Evolutionary conservation across 2,329 filamentous ascomycete species (phyloP).

Genomic region (Myriosclerotinia duriaeana): DNA sequence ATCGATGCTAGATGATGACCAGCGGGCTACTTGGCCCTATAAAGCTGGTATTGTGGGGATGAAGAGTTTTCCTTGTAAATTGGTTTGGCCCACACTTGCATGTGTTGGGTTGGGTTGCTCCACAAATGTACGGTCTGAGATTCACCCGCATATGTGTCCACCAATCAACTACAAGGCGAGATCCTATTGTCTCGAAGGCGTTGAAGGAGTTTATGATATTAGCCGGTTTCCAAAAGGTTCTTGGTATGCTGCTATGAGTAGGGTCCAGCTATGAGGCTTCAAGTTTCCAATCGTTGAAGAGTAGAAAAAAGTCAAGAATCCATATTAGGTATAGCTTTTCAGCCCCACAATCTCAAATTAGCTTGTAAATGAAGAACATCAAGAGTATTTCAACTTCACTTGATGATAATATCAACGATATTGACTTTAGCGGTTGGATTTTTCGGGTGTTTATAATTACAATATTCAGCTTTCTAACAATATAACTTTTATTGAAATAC

Average conservation of each 20-base stretch:
- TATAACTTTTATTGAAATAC: no score
- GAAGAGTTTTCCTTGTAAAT: neutral
- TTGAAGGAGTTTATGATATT: neutral
- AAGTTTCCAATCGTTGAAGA: neutral
- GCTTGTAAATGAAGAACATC: slow-evolving; percentile 6
- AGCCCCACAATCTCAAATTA: neutral
- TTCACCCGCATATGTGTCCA: neutral
- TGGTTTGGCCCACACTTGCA: neutral
- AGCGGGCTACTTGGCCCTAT: fast-evolving
- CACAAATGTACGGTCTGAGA: neutral
- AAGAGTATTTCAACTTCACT: neutral
- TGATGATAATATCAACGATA: neutral
- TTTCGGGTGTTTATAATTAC: fast-evolving
- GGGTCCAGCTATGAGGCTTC: neutral
- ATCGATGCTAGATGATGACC: neutral
- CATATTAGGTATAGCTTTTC: neutral
- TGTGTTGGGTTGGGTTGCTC: neutral
- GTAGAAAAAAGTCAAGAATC: neutral
- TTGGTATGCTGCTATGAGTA: neutral
- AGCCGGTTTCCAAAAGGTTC: neutral
- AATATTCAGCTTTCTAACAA: neutral
- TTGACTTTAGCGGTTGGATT: fast-evolving
- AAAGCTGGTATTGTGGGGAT: neutral
- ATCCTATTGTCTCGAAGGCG: neutral
- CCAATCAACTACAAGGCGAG: neutral